Conservation (phyloP, 108 stramenopile genomes). For the Seminavis robusta region DNA sequence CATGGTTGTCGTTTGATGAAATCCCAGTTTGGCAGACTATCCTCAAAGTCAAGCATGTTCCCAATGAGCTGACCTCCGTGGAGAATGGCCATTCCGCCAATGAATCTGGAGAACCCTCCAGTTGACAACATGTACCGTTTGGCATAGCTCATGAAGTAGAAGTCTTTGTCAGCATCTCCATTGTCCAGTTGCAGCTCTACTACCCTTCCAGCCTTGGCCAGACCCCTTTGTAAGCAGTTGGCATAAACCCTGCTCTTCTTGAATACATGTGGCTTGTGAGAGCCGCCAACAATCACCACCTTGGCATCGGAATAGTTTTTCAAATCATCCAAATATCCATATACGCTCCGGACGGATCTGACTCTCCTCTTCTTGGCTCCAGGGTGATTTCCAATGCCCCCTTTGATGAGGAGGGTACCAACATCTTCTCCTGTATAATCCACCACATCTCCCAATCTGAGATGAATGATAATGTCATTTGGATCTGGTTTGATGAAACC, state of each 20-base stretch:
- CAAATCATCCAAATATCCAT: not conserved
- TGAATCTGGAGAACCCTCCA: constrained; percentile 12
- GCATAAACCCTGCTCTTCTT: constrained; percentile 17
- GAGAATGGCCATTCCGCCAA: constrained; percentile 7
- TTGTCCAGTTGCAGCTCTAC: constrained; percentile 7
- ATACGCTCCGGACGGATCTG: constrained; percentile 2
- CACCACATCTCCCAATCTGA: constrained; percentile 18
- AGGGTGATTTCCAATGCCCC: constrained; percentile 2
- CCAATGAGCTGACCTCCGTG: constrained; percentile 12
- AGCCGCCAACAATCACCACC: constrained; percentile 2
- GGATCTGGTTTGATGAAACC: too few relatives aligned
- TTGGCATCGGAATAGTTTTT: too few relatives aligned
- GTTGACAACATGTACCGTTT: constrained; percentile 6
- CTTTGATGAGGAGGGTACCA: constrained; percentile 6
- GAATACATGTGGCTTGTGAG: constrained; percentile 6
- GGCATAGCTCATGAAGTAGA: constrained; percentile 14
- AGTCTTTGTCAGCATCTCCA: too few relatives aligned
- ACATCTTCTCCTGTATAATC: constrained; percentile 12
- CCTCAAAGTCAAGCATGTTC: too few relatives aligned
- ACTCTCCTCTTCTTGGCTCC: constrained; percentile 12
- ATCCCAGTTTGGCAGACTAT: too few relatives aligned
- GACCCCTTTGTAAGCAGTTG: constrained; percentile 6
- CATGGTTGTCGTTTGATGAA: too few relatives aligned
- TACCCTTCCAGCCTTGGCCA: constrained; percentile 4
- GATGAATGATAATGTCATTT: constrained; percentile 12